These are phyloP conservation scores for Trichoderma simmonsii DNA, from an alignment of 2,329 filamentous ascomycete species.

Conservation along the genomic window DNA sequence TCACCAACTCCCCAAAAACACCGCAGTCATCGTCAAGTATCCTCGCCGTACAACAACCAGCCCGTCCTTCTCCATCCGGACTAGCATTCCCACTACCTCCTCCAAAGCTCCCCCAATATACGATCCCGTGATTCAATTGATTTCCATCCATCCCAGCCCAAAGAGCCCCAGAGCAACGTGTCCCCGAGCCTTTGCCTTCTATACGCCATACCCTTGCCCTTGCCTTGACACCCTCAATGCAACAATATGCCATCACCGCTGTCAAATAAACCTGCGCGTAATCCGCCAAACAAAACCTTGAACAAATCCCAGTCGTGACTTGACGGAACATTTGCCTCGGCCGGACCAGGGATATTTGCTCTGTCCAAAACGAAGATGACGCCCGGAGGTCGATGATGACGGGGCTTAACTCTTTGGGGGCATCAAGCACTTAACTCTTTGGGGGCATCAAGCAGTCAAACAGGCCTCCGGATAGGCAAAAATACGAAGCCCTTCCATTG, in stretches of 20 bases:
- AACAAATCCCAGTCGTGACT: neutral
- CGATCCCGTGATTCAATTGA: slow-evolving; percentile 7
- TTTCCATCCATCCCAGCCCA: neutral
- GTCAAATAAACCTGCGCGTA: neutral
- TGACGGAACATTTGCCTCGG: neutral
- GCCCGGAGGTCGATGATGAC: neutral
- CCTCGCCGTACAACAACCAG: neutral
- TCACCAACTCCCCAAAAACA: neutral
- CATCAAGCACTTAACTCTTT: neutral
- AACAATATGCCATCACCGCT: neutral
- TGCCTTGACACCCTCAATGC: neutral
- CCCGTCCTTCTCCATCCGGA: slow-evolving; percentile 18
- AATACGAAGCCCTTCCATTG: neutral
- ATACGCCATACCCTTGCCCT: neutral
- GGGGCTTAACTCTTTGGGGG: neutral
- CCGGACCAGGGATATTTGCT: neutral
- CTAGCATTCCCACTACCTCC: neutral
- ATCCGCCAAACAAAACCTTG: neutral
- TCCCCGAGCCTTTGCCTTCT: neutral
- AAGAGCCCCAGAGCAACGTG: neutral
- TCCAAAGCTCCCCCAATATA: neutral
- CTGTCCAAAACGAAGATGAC: neutral
- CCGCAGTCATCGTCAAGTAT: neutral
- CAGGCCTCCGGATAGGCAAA: neutral
- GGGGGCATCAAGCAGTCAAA: neutral